Evolutionary conservation across 768 basidiomycete species (phyloP).

Genomic region (Lyophyllum atratum): DNA sequence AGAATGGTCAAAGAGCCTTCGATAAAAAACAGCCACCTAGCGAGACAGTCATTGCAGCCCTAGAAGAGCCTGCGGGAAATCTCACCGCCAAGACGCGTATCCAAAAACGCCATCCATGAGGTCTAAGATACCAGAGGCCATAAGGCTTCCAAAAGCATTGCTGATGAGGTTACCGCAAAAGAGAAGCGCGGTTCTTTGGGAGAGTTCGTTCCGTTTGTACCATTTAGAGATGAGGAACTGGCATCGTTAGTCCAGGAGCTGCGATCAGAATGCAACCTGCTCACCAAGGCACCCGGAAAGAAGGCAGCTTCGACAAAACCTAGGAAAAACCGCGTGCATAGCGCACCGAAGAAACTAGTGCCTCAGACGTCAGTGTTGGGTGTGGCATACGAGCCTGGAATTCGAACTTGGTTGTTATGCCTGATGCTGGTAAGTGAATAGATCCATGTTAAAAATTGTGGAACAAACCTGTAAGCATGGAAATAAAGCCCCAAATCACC

Average conservation of each 20-base stretch:
- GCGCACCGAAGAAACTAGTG: constrained; percentile 63
- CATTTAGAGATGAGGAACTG: constrained; percentile 70
- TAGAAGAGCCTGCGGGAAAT: not conserved
- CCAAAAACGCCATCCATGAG: constrained; percentile 79
- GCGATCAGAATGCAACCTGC: constrained; percentile 3
- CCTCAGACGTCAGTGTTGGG: not conserved
- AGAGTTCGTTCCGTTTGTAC: constrained; percentile 80
- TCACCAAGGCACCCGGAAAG: constrained; percentile 61
- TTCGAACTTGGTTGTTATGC: constrained; percentile 40
- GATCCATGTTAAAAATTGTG: not conserved
- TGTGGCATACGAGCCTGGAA: not conserved
- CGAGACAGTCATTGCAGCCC: not conserved
- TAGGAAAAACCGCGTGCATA: constrained; percentile 77
- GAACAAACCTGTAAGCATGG: constrained; percentile 49
- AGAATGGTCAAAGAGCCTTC: constrained; percentile 67
- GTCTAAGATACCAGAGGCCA: constrained; percentile 78
- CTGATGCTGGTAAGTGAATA: constrained; percentile 21
- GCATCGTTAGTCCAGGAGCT: not conserved
- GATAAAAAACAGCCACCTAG: constrained; percentile 77
- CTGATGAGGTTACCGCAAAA: constrained; percentile 78
- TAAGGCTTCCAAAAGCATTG: constrained; percentile 83
- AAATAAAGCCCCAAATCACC: constrained; percentile 71
- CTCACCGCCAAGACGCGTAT: constrained; percentile 75
- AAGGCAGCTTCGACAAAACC: constrained; percentile 73
- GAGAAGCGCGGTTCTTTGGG: constrained; percentile 69